Percentiles rank a stretch among this genome's conserved stretches.
These are phyloP conservation scores for Wickerhamomyces strasburgensis DNA, from an alignment of 805 yeast species.

Conservation along the genomic window DNA sequence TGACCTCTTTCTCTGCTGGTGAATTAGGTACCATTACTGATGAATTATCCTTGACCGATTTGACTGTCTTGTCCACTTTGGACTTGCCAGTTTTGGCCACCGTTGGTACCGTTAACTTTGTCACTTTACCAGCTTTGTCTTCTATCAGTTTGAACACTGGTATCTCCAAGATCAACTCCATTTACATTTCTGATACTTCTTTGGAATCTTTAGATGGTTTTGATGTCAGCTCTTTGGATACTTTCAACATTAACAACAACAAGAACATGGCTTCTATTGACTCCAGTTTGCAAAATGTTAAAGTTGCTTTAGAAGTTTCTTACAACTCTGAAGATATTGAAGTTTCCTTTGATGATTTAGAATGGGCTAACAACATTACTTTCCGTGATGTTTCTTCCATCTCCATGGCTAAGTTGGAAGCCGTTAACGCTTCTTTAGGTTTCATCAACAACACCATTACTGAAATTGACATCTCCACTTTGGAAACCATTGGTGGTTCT, in stretches of 20 bases:
- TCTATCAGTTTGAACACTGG: conserved; percentile 63
- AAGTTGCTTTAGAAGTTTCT: conserved; percentile 71
- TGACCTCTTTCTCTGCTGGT: conserved; percentile 73
- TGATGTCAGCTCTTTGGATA: conserved; percentile 40
- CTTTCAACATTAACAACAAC: conserved; percentile 89
- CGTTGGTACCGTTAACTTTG: conserved; percentile 76
- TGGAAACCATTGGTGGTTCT: conserved; percentile 72
- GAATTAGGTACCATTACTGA: conserved; percentile 70
- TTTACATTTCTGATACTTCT: conserved; percentile 70
- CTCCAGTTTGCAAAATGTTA: conserved; percentile 68
- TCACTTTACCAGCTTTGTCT: conserved; percentile 81
- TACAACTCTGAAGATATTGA: conserved; percentile 78
- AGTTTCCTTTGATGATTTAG: conserved; percentile 61
- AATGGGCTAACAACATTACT: conserved; percentile 84
- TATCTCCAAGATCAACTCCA: conserved; percentile 66
- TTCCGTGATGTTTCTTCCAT: conserved; percentile 76
- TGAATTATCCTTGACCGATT: conserved; percentile 52
- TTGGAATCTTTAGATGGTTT: conserved; percentile 66
- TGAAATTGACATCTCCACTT: conserved; percentile 45
- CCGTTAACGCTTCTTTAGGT: conserved; percentile 79
- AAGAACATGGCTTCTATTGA: conserved; percentile 63
- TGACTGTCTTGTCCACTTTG: conserved; percentile 63
- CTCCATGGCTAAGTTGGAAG: conserved; percentile 60
- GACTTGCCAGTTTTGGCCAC: conserved; percentile 74
- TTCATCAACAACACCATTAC: conserved; percentile 68